Evolutionary conservation across 345 rosid species (phyloP).

Genomic region (Syzygium aqueum): DNA sequence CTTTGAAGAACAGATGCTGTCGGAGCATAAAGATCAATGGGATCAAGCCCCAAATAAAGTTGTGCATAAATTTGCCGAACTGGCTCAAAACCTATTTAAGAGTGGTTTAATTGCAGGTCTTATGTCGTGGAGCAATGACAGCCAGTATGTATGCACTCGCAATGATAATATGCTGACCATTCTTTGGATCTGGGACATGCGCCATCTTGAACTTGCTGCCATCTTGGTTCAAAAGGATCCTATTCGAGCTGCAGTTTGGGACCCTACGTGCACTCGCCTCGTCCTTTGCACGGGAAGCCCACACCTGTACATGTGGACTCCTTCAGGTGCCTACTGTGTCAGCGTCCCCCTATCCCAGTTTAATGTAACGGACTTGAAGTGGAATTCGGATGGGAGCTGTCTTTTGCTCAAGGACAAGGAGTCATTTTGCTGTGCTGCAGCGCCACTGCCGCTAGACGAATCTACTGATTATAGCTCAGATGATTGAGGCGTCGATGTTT

Average conservation of each 20-base stretch:
- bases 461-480: slow-evolving; percentile 93
- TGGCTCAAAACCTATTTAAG: background rate
- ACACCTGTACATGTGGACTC: slow-evolving; percentile 92
- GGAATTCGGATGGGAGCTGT: slow-evolving; percentile 90
- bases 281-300: slow-evolving; percentile 85
- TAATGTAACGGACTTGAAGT: slow-evolving; percentile 64
- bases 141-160: slow-evolving; percentile 76
- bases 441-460: slow-evolving; percentile 60
- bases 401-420: slow-evolving; percentile 93
- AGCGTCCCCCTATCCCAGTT: slow-evolving; percentile 70
- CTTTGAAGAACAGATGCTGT: background rate
- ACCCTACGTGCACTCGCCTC: slow-evolving; percentile 75
- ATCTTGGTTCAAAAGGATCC: slow-evolving; percentile 91
- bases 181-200: slow-evolving; percentile 94
- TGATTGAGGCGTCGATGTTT: slow-evolving; percentile 23
- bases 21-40: background rate
- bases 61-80: background rate
- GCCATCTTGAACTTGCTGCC: slow-evolving; percentile 74
- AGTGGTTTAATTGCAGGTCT: slow-evolving; percentile 40
- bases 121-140: slow-evolving; percentile 90
- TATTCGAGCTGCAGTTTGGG: slow-evolving; percentile 81
- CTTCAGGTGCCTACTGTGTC: slow-evolving; percentile 85
- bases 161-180: slow-evolving; percentile 89
- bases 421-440: slow-evolving; percentile 74
- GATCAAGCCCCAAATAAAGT: background rate